These are phyloP conservation scores for Chenopodium suecicum DNA, from an alignment of 148 eudicot genomes.

Conservation along the genomic window DNA sequence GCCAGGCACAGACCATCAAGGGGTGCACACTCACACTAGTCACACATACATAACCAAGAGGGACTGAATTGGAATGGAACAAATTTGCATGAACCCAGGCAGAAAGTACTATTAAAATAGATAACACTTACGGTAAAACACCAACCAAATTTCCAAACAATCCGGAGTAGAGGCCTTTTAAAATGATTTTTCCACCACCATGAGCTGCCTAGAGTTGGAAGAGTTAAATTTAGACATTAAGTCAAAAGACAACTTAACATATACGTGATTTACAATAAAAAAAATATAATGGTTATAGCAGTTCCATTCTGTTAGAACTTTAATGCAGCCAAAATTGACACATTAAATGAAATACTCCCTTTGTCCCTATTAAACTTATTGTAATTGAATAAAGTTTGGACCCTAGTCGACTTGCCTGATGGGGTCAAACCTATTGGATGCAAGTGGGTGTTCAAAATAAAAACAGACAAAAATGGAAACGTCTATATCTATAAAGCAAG, in stretches of 20 bases:
- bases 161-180: constrained; percentile 82
- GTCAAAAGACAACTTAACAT: neutral
- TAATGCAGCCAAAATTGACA: neutral
- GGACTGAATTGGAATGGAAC: neutral
- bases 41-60: neutral
- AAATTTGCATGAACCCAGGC: neutral
- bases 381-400: no score
- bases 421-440: no score
- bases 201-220: constrained; percentile 51
- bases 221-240: neutral
- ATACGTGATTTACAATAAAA: neutral
- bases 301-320: neutral
- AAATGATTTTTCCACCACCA: constrained; percentile 59
- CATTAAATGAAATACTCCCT: neutral
- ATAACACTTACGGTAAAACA: constrained; percentile 67
- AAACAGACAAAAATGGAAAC: no score
- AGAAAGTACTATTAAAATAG: neutral
- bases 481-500: no score
- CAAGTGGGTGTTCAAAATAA: no score
- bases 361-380: no score
- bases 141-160: constrained; percentile 78
- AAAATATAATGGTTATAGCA: neutral
- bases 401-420: no score
- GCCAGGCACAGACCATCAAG: neutral
- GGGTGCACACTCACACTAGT: neutral